Conservation (phyloP, 257 asterid species). For the Eucommia ulmoides region DNA sequence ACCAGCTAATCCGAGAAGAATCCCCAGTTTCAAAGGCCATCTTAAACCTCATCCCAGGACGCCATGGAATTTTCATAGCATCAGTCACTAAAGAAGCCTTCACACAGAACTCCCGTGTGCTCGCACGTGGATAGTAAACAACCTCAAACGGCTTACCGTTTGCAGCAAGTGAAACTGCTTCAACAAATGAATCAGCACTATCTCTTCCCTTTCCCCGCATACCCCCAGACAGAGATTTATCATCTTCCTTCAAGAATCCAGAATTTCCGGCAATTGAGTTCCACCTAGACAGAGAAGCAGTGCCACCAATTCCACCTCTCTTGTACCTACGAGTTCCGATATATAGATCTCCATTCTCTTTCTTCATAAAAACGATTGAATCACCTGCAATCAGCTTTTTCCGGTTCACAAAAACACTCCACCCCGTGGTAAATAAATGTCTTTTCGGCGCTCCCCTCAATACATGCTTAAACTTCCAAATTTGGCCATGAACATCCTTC, state of each 20-base stretch:
- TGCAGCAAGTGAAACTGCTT: conserved; percentile 45
- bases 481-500: conserved; percentile 45
- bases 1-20: conserved; percentile 60
- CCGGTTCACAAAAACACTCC: conserved; percentile 60
- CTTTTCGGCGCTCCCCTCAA: conserved; percentile 59
- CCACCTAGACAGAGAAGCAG: conserved; percentile 34
- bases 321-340: conserved; percentile 58
- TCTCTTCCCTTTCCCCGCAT: conserved; percentile 29
- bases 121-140: conserved; percentile 42
- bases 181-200: conserved; percentile 34
- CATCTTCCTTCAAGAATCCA: conserved; percentile 31
- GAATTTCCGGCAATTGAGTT: conserved; percentile 26
- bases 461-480: conserved; percentile 64
- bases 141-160: conserved; percentile 49
- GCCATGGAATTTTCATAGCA: conserved; percentile 53
- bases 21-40: conserved; percentile 72
- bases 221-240: conserved; percentile 21
- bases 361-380: conserved; percentile 44
- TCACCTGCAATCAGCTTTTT: conserved; percentile 65
- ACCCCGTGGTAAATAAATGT: no score
- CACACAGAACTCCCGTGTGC: conserved; percentile 54
- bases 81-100: conserved; percentile 41
- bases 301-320: conserved; percentile 31
- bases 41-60: conserved; percentile 56
- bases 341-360: conserved; percentile 38